Conservation (phyloP, 768 basidiomycete genomes). For the Boletus tomentosulus region DNA sequence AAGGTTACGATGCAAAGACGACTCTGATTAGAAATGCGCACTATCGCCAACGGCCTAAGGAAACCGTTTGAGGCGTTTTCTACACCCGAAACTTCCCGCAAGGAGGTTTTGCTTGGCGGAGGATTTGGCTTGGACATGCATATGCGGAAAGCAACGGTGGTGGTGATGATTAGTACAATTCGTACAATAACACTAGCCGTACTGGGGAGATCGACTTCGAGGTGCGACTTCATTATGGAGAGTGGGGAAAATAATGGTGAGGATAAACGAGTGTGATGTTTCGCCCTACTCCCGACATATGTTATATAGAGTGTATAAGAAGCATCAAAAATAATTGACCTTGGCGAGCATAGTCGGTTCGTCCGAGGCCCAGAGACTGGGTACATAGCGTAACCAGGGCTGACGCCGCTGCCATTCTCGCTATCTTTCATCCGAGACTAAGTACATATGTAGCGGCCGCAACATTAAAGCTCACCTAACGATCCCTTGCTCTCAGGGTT, state of each 20-base stretch:
- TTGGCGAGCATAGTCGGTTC: background rate
- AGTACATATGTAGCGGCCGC: too few species aligned
- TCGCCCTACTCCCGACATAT: background rate
- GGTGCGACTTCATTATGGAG: background rate
- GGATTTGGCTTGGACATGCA: slow-evolving; percentile 8
- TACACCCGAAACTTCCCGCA: background rate
- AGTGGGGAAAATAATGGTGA: background rate
- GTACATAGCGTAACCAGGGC: background rate
- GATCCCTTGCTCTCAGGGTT: too few species aligned
- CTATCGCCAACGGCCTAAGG: background rate
- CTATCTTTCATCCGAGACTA: background rate
- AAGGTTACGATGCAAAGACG: background rate
- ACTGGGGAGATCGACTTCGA: background rate
- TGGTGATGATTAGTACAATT: background rate
- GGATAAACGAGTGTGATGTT: background rate
- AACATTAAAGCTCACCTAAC: too few species aligned
- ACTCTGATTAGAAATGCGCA: background rate
- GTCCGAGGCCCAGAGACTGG: background rate
- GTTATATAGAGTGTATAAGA: background rate
- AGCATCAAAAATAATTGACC: background rate
- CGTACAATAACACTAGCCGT: background rate
- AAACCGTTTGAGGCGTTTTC: background rate
- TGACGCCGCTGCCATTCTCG: background rate
- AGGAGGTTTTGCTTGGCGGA: background rate
- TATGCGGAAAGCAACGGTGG: slow-evolving; percentile 5